These are phyloP conservation scores for Leishmania mexicana DNA, from an alignment of 208 protist genomes.

Conservation along the genomic window DNA sequence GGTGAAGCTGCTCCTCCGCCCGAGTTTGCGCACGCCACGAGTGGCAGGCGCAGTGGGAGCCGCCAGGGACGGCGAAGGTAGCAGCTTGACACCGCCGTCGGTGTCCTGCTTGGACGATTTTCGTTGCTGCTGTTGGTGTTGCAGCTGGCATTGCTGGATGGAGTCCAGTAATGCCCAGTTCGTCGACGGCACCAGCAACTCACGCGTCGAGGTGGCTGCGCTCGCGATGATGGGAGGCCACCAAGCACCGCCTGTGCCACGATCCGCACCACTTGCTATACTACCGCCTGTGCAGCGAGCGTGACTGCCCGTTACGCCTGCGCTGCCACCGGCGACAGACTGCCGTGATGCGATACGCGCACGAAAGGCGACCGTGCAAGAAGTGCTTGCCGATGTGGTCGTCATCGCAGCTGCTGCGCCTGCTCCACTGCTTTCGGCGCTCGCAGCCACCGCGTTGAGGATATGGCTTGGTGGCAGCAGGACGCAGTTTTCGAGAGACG, in stretches of 20 bases:
- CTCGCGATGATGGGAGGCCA: conserved; percentile 9
- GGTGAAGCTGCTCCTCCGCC: background rate
- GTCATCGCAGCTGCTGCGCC: background rate
- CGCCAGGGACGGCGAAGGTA: background rate
- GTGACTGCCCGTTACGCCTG: background rate
- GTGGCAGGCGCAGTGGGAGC: background rate
- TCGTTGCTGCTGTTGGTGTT: conserved; percentile 6
- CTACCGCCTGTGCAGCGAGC: background rate
- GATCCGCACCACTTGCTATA: conserved; percentile 2
- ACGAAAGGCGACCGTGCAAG: background rate
- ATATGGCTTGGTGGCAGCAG: conserved; percentile 27
- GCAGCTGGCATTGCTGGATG: conserved; percentile 21
- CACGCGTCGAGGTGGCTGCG: background rate
- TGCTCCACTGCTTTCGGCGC: conserved; percentile 2
- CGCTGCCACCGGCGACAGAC: background rate
- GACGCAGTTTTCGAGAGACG: conserved; percentile 7
- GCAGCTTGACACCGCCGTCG: conserved; percentile 8
- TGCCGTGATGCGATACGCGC: conserved; percentile 2
- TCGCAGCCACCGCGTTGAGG: conserved; percentile 16
- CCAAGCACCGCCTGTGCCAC: conserved; percentile 6
- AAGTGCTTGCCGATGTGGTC: background rate
- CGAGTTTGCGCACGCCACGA: background rate
- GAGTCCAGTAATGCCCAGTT: conserved; percentile 29
- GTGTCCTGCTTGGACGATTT: background rate
- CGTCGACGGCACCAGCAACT: conserved; percentile 29